Conservation (phyloP, 805 yeast genomes). For the Candida argentea region DNA sequence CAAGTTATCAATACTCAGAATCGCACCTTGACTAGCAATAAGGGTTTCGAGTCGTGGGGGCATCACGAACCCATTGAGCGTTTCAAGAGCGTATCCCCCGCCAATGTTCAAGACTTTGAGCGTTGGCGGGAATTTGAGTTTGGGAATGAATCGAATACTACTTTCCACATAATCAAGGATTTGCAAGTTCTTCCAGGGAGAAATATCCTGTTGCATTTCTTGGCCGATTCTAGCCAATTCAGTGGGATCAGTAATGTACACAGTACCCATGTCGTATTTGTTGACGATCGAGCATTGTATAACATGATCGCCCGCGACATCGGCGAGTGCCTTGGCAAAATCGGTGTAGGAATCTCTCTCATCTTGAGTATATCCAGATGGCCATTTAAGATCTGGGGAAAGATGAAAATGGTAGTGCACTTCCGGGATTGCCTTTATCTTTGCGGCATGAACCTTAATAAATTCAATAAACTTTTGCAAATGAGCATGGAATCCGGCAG, state of each 20-base stretch:
- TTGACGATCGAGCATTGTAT: slow-evolving; percentile 28
- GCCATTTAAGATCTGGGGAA: slow-evolving; percentile 21
- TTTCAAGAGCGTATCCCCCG: slow-evolving; percentile 29
- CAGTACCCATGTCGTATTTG: slow-evolving; percentile 25
- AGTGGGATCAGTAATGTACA: slow-evolving; percentile 22
- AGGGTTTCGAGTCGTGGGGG: slow-evolving; percentile 21
- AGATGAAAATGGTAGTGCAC: slow-evolving; percentile 28
- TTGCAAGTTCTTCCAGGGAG: slow-evolving; percentile 22
- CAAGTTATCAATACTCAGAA: slow-evolving; percentile 25
- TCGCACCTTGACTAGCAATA: slow-evolving; percentile 23
- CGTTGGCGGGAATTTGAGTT: slow-evolving; percentile 27
- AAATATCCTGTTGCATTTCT: slow-evolving; percentile 27
- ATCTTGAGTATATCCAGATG: slow-evolving; percentile 12
- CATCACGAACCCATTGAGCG: slow-evolving; percentile 29
- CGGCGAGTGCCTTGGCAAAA: slow-evolving; percentile 14
- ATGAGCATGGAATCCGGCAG: slow-evolving; percentile 16
- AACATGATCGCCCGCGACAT: slow-evolving; percentile 18
- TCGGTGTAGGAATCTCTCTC: slow-evolving; percentile 16
- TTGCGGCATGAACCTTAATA: slow-evolving; percentile 9
- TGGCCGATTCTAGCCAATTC: slow-evolving; percentile 23
- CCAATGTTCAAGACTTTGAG: slow-evolving; percentile 28
- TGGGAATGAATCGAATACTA: slow-evolving; percentile 28
- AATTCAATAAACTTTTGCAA: slow-evolving; percentile 12
- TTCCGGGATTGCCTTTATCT: slow-evolving; percentile 10
- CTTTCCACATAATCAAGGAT: slow-evolving; percentile 29